Conservation (phyloP, 495 filamentous ascomycete species). For the Oidiodendron maius region DNA sequence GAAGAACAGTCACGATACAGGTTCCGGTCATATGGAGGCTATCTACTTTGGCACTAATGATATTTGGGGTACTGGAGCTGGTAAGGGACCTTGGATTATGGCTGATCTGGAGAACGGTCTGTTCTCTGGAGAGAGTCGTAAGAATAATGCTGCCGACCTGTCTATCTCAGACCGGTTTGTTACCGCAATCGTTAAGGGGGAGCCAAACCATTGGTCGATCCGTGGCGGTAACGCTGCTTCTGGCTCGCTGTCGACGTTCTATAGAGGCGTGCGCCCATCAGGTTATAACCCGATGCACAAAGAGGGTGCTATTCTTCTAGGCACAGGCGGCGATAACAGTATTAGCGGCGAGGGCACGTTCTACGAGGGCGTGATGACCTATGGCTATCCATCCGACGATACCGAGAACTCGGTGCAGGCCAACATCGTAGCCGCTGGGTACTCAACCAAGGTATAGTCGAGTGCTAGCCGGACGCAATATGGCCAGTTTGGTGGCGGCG, state of each 20-base stretch:
- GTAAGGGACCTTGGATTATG: slow-evolving; percentile 55
- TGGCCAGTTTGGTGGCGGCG: too few relatives aligned
- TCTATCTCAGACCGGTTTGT: slow-evolving; percentile 44
- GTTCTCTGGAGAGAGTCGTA: slow-evolving; percentile 42
- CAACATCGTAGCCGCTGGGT: slow-evolving; percentile 50
- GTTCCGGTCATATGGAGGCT: too few relatives aligned
- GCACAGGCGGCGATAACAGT: slow-evolving; percentile 54
- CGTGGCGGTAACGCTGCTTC: slow-evolving; percentile 46
- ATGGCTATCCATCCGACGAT: slow-evolving; percentile 48
- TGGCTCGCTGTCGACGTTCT: too few relatives aligned
- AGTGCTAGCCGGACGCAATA: too few relatives aligned
- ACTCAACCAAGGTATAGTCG: slow-evolving; percentile 37
- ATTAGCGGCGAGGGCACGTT: slow-evolving; percentile 49
- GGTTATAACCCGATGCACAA: slow-evolving; percentile 57
- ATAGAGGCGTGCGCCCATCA: slow-evolving; percentile 43
- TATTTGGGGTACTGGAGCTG: slow-evolving; percentile 44
- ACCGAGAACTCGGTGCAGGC: slow-evolving; percentile 52
- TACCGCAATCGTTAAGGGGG: slow-evolving; percentile 46
- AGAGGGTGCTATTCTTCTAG: slow-evolving; percentile 54
- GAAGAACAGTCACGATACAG: slow-evolving; percentile 45
- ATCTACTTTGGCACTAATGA: slow-evolving; percentile 49
- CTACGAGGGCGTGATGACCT: slow-evolving; percentile 57
- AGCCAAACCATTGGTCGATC: slow-evolving; percentile 46
- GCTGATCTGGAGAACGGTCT: slow-evolving; percentile 55
- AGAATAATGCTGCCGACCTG: slow-evolving; percentile 37